These are phyloP conservation scores for Cicer bijugum DNA, from an alignment of 306 rosid species.

Conservation along the genomic window DNA sequence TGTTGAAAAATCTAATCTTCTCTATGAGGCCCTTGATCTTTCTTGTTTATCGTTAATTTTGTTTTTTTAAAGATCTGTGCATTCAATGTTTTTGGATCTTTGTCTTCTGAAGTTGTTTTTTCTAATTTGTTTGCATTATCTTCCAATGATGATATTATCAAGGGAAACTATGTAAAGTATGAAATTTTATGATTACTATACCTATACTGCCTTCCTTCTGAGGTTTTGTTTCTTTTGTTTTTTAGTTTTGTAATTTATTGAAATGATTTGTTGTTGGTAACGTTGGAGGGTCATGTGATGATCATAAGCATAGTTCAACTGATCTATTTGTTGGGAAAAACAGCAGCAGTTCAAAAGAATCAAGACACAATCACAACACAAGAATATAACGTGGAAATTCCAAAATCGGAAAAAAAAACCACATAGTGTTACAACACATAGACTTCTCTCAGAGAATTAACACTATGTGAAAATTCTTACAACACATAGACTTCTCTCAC, in stretches of 20 bases:
- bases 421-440: no score
- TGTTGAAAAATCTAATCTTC: constrained; percentile 85
- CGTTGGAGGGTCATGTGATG: constrained; percentile 63
- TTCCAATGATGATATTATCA: constrained; percentile 45
- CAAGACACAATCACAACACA: no score
- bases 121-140: not conserved
- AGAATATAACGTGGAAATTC: no score
- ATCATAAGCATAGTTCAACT: constrained; percentile 83
- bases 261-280: not conserved
- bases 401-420: no score
- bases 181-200: constrained; percentile 38
- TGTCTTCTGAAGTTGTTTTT: no score
- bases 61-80: no score
- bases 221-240: not conserved
- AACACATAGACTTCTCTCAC: no score
- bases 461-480: no score
- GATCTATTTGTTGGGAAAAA: constrained; percentile 62
- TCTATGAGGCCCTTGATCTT: constrained; percentile 71
- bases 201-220: constrained; percentile 55
- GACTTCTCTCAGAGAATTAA: no score
- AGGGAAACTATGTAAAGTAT: constrained; percentile 24
- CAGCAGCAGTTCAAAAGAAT: no score
- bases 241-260: not conserved
- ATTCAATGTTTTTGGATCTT: no score
- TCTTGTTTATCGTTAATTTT: no score